phyloP scores from a whole-genome alignment of 139 green algal species.

The Micractinium conductrix region DNA sequence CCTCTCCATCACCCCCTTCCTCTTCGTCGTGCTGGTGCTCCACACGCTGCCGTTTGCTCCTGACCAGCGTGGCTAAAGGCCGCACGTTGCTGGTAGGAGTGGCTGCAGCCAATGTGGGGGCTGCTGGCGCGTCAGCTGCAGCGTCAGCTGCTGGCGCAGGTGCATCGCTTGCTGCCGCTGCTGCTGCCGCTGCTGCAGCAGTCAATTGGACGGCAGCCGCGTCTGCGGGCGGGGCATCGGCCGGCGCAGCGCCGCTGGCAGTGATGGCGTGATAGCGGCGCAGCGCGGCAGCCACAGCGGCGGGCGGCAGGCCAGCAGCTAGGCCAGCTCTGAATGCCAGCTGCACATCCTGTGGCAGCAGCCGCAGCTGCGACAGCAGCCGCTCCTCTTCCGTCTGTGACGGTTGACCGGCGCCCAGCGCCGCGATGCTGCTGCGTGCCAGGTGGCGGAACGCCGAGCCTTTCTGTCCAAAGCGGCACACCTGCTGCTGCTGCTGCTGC shows the following conservation, averaged over 20 bases:
- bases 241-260: neutral
- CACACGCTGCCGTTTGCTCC: too few species aligned
- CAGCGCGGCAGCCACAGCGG: neutral
- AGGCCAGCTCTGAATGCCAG: slow-evolving; percentile 5
- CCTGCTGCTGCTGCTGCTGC: neutral
- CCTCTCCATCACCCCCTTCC: too few species aligned
- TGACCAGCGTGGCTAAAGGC: too few species aligned
- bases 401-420: neutral
- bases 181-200: neutral
- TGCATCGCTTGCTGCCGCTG: too few species aligned
- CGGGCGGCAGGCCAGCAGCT: neutral
- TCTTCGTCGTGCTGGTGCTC: too few species aligned
- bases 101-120: too few species aligned
- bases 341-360: slow-evolving; percentile 17
- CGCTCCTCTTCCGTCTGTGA: neutral
- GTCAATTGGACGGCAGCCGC: neutral
- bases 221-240: neutral
- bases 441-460: neutral
- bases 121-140: too few species aligned
- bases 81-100: too few species aligned
- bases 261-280: slow-evolving; percentile 9
- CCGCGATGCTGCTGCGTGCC: neutral
- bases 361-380: neutral
- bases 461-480: neutral
- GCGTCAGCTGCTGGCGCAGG: too few species aligned